Base-by-base conservation (phyloP, 129 eudicot genomes). In the Ambrosia artemisiifolia region DNA sequence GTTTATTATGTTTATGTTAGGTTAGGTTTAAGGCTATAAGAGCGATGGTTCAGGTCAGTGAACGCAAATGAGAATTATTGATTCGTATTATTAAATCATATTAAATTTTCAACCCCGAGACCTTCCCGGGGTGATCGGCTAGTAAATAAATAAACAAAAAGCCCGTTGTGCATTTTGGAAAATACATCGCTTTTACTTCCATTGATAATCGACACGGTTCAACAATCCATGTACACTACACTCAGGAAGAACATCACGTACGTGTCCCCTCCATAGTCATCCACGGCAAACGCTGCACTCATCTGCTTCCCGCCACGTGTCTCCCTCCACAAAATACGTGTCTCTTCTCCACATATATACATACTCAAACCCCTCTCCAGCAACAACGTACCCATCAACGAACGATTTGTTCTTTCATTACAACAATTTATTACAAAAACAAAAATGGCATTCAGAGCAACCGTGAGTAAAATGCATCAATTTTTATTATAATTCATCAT, bases 391-490 rank as follows among this genome's bases (percentile, higher is more conserved):
- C 7, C 54, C 6, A 9, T 32, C 13, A 18, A 44, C 30, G 8
- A 18, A 44, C 30, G 9, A 33, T 38, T 47, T 55, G 1, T 43
- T 16, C 13, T 9, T 30, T 17, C 3, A 24, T 57, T 8, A 12
- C 42, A 12, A 14, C 35, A 8, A 19, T 33, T 35, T 48, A 60
- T 11, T 36, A 2, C 42, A 19, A n/a, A 51, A 75, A 2, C 42
- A 19, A n/a, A 51, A 75, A 80, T 87, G 94, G 89, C 90, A 9
- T 85, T 87, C 67, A 82, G 87, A 44, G 76, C 81, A 59, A 56
- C 80, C 50, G 94, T 85, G 59, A 64, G 85, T 70, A 36, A 24
- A 14, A n/a, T 14, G 3, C 9, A 6, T 66, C 3, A 13, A 46
- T 36, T 36, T 32, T 30, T 11, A 13, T 5, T 12, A 1, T 0